Conservation (phyloP, 1,139 yeast genomes). For the Debaryomyces udenii region DNA sequence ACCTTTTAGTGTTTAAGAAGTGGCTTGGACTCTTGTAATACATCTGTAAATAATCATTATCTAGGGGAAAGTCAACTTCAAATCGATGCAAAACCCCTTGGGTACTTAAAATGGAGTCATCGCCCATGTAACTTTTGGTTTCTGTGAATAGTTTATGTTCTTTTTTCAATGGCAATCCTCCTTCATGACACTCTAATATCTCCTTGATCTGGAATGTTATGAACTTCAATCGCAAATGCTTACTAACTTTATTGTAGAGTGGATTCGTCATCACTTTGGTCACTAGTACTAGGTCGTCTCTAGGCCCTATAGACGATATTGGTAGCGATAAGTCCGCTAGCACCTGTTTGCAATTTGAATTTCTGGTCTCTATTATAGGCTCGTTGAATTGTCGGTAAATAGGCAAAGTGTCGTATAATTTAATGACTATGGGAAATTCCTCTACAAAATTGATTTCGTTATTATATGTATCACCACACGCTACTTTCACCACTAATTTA, state of each 20-base stretch:
- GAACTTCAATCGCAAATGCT: constrained; percentile 45
- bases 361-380: constrained; percentile 43
- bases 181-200: constrained; percentile 50
- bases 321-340: constrained; percentile 48
- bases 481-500: constrained; percentile 35
- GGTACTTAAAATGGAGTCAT: constrained; percentile 30
- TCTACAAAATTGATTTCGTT: constrained; percentile 37
- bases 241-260: constrained; percentile 34
- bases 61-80: constrained; percentile 37
- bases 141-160: constrained; percentile 38
- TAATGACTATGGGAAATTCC: constrained; percentile 50
- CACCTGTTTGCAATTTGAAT: constrained; percentile 45
- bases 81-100: constrained; percentile 34
- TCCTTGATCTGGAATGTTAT: constrained; percentile 56
- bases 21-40: constrained; percentile 17
- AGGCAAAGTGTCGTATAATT: constrained; percentile 55
- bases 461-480: constrained; percentile 35
- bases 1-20: neutral
- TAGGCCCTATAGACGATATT: constrained; percentile 53
- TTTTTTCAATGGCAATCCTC: constrained; percentile 44
- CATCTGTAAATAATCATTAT: constrained; percentile 38
- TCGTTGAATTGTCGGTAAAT: constrained; percentile 57
- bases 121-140: constrained; percentile 27
- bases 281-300: constrained; percentile 43
- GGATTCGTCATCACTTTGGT: constrained; percentile 44